phyloP scores from a whole-genome alignment of 257 asterid genomes.

The Catharanthus roseus region DNA sequence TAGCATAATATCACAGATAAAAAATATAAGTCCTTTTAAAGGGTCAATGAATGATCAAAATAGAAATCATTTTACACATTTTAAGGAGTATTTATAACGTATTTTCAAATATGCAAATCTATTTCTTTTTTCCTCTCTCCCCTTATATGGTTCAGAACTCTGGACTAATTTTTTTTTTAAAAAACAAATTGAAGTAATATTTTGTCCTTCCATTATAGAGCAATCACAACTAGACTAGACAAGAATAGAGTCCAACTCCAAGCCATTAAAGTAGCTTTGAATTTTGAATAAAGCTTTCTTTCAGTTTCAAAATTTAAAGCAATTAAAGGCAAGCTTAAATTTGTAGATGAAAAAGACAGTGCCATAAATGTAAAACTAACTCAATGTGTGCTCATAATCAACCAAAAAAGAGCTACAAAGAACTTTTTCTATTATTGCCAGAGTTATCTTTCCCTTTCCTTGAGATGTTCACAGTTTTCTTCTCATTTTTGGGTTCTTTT shows the following conservation, averaged over 20 bases:
- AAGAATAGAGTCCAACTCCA: not conserved
- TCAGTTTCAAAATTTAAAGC: not conserved
- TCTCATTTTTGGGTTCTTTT: too few relatives aligned
- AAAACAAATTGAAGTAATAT: too few relatives aligned
- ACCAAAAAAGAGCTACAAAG: not conserved
- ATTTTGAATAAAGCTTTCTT: not conserved
- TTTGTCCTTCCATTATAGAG: not conserved
- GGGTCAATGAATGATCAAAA: too few relatives aligned
- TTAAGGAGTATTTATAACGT: too few relatives aligned
- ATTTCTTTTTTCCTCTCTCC: too few relatives aligned
- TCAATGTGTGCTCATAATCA: not conserved
- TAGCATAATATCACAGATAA: too few relatives aligned
- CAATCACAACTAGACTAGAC: not conserved
- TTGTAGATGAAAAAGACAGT: not conserved
- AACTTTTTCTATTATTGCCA: not conserved
- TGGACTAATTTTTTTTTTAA: too few relatives aligned
- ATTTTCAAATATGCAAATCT: too few relatives aligned
- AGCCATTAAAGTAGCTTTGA: not conserved
- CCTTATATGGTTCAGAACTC: too few relatives aligned
- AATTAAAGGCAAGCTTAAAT: not conserved
- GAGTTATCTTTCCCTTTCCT: not conserved
- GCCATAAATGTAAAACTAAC: not conserved
- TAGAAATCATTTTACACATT: too few relatives aligned
- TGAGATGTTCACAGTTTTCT: slow-evolving; percentile 25
- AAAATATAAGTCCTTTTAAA: too few relatives aligned